These are phyloP conservation scores for Citrus mangshanensis DNA, from an alignment of 345 rosid genomes.

Conservation along the genomic window DNA sequence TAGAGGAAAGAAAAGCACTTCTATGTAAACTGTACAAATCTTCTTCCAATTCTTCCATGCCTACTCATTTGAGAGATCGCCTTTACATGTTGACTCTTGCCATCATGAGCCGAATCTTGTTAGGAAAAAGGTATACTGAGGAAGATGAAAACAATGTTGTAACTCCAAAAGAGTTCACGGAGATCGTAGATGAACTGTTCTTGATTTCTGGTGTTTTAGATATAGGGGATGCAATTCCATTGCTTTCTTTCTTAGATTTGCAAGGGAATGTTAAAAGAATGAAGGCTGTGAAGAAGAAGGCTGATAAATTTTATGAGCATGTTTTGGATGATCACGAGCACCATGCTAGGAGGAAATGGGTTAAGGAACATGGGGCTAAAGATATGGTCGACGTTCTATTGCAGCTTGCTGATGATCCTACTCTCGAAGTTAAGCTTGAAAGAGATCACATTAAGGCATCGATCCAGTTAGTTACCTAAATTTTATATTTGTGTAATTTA, in stretches of 20 bases:
- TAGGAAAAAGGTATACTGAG: constrained; percentile 49
- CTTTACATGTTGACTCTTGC: constrained; percentile 39
- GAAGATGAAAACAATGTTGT: constrained; percentile 20
- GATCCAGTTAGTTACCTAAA: not conserved
- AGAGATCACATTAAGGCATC: constrained; percentile 18
- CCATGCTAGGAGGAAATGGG: constrained; percentile 6
- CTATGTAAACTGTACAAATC: too few relatives aligned
- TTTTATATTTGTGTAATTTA: too few relatives aligned
- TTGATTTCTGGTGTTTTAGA: not conserved
- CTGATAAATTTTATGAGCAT: too few relatives aligned
- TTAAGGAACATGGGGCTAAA: constrained; percentile 10
- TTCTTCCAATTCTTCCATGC: not conserved
- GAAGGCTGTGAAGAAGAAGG: too few relatives aligned
- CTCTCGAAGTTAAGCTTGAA: constrained; percentile 16
- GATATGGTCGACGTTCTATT: constrained; percentile 24
- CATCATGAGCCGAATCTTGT: constrained; percentile 52
- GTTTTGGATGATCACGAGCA: not conserved
- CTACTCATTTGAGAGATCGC: constrained; percentile 35
- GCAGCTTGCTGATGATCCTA: constrained; percentile 15
- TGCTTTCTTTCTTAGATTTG: too few relatives aligned
- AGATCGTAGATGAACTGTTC: constrained; percentile 60
- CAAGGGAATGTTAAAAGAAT: too few relatives aligned
- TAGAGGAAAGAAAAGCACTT: too few relatives aligned
- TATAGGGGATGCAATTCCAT: too few relatives aligned
- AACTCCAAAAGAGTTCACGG: constrained; percentile 49